phyloP scores from a whole-genome alignment of 495 filamentous ascomycete species.

The Trichoderma parareesei region DNA sequence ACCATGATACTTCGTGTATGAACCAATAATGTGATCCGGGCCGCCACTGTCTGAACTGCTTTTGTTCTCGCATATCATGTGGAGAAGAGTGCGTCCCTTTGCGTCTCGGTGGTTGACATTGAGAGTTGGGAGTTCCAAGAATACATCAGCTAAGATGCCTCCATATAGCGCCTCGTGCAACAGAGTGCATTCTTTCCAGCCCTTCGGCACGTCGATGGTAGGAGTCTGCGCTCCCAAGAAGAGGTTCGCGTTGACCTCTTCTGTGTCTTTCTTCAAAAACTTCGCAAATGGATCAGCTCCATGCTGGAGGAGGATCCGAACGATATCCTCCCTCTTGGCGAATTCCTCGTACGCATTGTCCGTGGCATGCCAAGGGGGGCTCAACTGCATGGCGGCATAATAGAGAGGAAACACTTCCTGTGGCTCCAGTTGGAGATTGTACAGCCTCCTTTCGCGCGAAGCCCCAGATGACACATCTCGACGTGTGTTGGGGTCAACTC shows the following conservation, averaged over 20 bases:
- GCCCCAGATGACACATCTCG: conserved; percentile 16
- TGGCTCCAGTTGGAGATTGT: not conserved
- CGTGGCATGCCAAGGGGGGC: not conserved
- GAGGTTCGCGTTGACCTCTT: not conserved
- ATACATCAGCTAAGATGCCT: conserved; percentile 24
- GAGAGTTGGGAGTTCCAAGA: not conserved
- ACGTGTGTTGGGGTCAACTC: not conserved
- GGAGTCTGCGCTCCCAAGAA: not conserved
- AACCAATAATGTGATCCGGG: not conserved
- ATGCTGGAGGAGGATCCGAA: not conserved
- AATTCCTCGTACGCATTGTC: not conserved
- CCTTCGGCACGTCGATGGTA: not conserved
- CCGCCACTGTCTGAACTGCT: not conserved
- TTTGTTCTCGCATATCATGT: not conserved
- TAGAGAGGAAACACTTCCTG: not conserved
- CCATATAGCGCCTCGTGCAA: not conserved
- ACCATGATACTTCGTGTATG: not conserved
- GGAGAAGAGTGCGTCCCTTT: not conserved
- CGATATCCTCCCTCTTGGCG: not conserved
- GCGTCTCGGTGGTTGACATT: not conserved
- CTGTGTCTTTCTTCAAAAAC: not conserved
- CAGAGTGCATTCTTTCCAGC: not conserved
- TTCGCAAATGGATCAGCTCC: not conserved
- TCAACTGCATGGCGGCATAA: not conserved
- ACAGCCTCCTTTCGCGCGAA: conserved; percentile 17